Conservation (phyloP, 2,329 filamentous ascomycete species). For the Colletotrichum caudatum region DNA sequence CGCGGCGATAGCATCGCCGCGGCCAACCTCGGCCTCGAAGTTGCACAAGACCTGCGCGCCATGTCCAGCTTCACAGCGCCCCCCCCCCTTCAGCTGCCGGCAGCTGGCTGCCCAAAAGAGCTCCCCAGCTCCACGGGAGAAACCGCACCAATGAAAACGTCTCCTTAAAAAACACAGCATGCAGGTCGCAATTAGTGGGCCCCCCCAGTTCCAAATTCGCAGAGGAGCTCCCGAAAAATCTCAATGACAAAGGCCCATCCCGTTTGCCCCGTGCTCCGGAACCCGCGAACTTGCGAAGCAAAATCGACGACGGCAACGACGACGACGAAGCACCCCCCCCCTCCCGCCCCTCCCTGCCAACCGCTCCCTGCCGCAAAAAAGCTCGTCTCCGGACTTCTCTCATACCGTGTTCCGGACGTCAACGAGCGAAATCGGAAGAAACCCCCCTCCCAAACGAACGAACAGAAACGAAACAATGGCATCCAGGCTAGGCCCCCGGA, state of each 20-base stretch:
- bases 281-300: background rate
- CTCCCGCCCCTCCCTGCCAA: background rate
- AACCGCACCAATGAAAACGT: constrained; percentile 29
- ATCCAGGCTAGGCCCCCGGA: constrained; percentile 68
- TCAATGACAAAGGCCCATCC: constrained; percentile 29
- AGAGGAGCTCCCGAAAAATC: constrained; percentile 34
- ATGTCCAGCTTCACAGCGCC: background rate
- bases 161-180: constrained; percentile 20
- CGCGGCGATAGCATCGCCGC: background rate
- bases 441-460: background rate
- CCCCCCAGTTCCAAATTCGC: constrained; percentile 16
- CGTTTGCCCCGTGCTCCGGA: constrained; percentile 20
- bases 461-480: constrained; percentile 49
- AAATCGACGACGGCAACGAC: constrained; percentile 8
- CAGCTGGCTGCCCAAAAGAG: background rate
- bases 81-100: background rate
- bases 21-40: background rate
- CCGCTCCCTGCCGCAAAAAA: background rate
- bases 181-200: background rate
- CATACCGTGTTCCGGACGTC: background rate
- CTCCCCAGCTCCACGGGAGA: constrained; percentile 12
- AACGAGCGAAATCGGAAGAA: background rate
- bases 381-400: too few species aligned
- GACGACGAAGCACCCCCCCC: background rate
- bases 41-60: background rate